Base-by-base conservation (phyloP, 2,329 filamentous ascomycete species). In the Aureobasidium sp. region DNA sequence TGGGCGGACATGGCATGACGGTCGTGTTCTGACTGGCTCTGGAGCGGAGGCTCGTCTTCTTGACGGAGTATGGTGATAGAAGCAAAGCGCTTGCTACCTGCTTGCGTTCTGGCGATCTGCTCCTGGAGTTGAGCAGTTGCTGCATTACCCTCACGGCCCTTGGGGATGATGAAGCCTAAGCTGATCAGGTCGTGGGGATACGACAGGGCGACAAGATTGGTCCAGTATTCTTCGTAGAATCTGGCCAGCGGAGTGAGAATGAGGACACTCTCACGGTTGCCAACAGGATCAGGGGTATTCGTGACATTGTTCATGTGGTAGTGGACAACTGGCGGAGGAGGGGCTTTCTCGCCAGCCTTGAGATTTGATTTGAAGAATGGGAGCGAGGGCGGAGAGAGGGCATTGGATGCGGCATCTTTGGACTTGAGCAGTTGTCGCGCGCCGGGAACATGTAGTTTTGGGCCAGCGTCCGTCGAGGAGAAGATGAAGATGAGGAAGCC, bases 281-380 rank as follows among this genome's bases (percentile, higher is more conserved):
- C 88, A 59, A 94, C 83, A 2, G 96, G 93, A 70, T 92, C 87
- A 60, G 86, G 78, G 25, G 95, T 92, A 66, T 93, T 93, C 50
- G 95, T 98, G 72, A 98, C 88, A 80, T 95, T 95, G 85, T 98
- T 98, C 81, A 99, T 91, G 78, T 97, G 90, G 84, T 98, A 98
- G 78, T 93, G 94, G 43, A 93, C 89, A 54, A 99, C 95, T 11
- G 95, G 95, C 63, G 95, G 94, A 56, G 94, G 91, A 80, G 85
- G 67, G 77, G 85, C 75, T 83, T 86, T 51, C 81, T 82, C 78
- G 84, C 87, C 66, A 80, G 81, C 77, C 33, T 78, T 78, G 71
- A 89, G 87, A n/a, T 78, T 79, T 29, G 87, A 82, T 76, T 94
- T 95, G 74, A 88, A 85, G 80, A 93, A 93, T 40, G 91, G 90